Conservation (phyloP, 768 basidiomycete species). For the Mycena capillaripes region DNA sequence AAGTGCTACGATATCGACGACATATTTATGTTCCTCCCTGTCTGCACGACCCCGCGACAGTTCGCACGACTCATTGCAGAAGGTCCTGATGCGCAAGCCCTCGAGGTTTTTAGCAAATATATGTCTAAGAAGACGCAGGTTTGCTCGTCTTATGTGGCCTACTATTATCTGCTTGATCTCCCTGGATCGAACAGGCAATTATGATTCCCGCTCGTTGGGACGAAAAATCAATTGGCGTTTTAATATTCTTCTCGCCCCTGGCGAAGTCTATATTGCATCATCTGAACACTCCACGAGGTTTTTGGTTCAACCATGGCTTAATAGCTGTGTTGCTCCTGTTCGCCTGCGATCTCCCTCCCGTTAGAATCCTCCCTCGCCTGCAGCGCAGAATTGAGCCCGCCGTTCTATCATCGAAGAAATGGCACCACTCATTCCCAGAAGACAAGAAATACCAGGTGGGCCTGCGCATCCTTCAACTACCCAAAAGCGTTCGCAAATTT, state of each 20-base stretch:
- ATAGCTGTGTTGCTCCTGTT: neutral
- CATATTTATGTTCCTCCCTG: neutral
- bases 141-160: neutral
- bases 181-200: neutral
- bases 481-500: neutral
- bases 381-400: constrained; percentile 1
- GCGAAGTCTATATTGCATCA: neutral
- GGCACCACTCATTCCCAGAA: neutral
- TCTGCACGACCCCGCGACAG: constrained; percentile 11
- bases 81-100: neutral
- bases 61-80: constrained; percentile 18
- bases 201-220: constrained; percentile 5
- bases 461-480: constrained; percentile 6
- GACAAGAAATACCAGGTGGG: constrained; percentile 4
- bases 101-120: neutral
- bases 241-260: neutral
- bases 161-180: neutral
- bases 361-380: neutral
- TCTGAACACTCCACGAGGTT: neutral
- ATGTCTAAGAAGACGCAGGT: constrained; percentile 7
- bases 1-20: neutral
- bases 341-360: neutral
- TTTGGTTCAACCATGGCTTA: neutral
- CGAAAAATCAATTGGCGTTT: neutral
- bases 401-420: neutral